Percentiles rank a stretch among this genome's conserved stretches.
Evolutionary conservation across 202 grass and related monocot genomes (phyloP).

Genomic region (Saccharum hybrid): DNA sequence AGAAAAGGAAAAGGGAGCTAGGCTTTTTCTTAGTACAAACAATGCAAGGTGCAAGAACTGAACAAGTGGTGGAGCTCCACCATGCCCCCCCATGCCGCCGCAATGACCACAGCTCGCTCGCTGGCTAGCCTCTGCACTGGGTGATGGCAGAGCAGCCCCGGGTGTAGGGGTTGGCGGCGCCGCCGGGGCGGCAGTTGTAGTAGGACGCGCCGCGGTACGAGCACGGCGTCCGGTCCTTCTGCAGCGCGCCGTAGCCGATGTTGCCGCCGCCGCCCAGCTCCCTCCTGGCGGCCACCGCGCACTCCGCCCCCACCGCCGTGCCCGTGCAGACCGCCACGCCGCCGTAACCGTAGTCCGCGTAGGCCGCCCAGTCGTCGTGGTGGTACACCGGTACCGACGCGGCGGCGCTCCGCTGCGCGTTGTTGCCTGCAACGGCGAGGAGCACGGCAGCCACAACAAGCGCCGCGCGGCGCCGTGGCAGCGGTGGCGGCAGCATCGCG

Average conservation of each 20-base stretch:
- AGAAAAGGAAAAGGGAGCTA: too few relatives aligned
- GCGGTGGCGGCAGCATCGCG: not conserved
- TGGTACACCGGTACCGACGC: not conserved
- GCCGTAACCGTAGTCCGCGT: not conserved
- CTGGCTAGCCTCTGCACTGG: too few relatives aligned
- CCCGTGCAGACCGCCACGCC: slow-evolving; percentile 1
- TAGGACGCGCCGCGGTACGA: too few relatives aligned
- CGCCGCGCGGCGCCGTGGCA: not conserved
- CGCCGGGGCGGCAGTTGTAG: too few relatives aligned
- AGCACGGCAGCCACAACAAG: not conserved
- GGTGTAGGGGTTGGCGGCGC: too few relatives aligned
- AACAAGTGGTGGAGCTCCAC: too few relatives aligned
- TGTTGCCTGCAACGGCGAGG: not conserved
- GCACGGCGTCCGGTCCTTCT: slow-evolving; percentile 42
- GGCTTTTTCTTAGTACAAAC: too few relatives aligned
- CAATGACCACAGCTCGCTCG: too few relatives aligned
- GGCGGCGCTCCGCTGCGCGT: not conserved
- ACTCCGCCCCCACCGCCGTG: slow-evolving; percentile 28
- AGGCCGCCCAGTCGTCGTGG: not conserved
- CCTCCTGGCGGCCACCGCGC: slow-evolving; percentile 38
- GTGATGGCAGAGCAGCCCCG: too few relatives aligned
- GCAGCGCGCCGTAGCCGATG: not conserved
- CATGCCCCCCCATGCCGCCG: too few relatives aligned
- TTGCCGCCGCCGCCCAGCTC: slow-evolving; percentile 36
- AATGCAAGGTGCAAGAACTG: too few relatives aligned